Evolutionary conservation across 2,329 filamentous ascomycete species (phyloP), one percentile per base, ranked within the genome.

Genomic region (Xylariaceae sp.): DNA sequence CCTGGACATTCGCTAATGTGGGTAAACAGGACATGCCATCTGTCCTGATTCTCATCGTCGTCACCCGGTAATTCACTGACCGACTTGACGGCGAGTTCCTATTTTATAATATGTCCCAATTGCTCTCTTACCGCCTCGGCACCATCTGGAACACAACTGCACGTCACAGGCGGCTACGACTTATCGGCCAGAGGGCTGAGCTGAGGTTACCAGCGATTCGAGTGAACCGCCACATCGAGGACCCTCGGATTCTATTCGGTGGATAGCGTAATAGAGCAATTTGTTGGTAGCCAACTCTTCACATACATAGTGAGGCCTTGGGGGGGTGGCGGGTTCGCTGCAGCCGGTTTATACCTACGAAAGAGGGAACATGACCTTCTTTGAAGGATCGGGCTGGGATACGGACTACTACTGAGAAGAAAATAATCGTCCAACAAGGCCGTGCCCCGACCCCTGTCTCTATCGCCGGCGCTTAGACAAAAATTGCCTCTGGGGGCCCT

Each of bases 381-480:
- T 64, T 52, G 57, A 58, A 59, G 60, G 59, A 64, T 65, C 55
- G 56, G 64, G 60, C 57, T 65, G 54, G 54, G 37, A 19, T 45
- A 9, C 30, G 48, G 53, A 54, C 37, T 34, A 6, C 35, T 51
- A 31, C 11, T 40, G 45, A 39, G 40, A 43, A 47, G 42, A 56
- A 60, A 52, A 60, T 48, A 61, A 54, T 53, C 57, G 60, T 56
- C 43, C 19, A 19, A 19, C 55, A 55, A 58, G 61, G 64, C 62
- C 54, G 61, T 62, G 62, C 52, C 19, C 56, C 58, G 51, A 56
- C 64, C 66, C 64, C 51, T 57, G 62, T 60, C 58, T 29, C 50
- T 51, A 55, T 60, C 51, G 44, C 59, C 59, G 65, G 67, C 67
- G 67, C 67, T 69, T 69, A 69, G 58, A 61, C 57, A 57, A 43